Evolutionary conservation across 352 stramenopile species (phyloP), one percentile per base, ranked within the genome.

Genomic region (Globisporangium apiculatum): DNA sequence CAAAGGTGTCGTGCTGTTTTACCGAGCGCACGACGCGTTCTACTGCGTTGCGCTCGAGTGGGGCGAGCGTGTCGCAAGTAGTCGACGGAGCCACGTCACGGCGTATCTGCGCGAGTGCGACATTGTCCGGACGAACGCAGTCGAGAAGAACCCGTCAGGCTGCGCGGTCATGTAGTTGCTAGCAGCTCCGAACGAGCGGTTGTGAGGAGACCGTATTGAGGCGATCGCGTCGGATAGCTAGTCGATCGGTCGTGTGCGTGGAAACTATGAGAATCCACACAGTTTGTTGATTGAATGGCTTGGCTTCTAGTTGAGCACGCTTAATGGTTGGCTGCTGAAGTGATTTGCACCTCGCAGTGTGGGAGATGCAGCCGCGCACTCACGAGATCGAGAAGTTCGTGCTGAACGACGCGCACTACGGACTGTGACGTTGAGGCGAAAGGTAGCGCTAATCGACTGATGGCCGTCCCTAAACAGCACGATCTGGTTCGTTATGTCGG

Each of bases 321-420:
- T 31, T 31, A 3, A 31, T 31, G 2, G 24, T 31, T 31, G 24
- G 24, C 24, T 31, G 24, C 24, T 31, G 24, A 24, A 24, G 18
- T 24, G 18, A 24, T 24, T 24, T 24, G 18, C 2, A 24, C 24
- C 68, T 94, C 47, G 80, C 84, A 7, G 82, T 78, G 7, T 92
- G 84, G 84, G 80, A 94, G 65, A 94, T 94, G 84, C 84, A 94
- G 71, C 80, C 84, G 14, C 82, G 79, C 18, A 67, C 89, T 7
- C 74, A 87, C 14, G 81, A 91, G 64, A 62, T 91, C 8, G 65
- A 85, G 52, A 66, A 70, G 41, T 53, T 89, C 37, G 67, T 91
- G 49, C 69, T 84, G 57, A 83, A 87, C 52, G 81, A 89, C 38
- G 51, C 58, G 14, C 73, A 88, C 48, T 88, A 90, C 56, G 60